Conservation (phyloP, 495 filamentous ascomycete species). For the Podospora tetraspora region DNA sequence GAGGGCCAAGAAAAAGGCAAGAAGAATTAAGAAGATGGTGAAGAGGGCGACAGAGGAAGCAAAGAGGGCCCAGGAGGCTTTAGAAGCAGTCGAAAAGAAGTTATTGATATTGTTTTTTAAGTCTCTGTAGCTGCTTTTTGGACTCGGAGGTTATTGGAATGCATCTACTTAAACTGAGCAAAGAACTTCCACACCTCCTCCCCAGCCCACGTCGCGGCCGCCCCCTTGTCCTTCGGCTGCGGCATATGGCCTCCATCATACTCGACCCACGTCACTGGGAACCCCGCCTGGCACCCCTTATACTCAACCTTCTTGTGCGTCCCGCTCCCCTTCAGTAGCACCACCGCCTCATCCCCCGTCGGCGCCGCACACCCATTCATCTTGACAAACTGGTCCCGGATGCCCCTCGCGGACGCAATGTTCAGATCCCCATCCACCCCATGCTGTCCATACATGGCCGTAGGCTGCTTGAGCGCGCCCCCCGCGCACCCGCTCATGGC, state of each 20-base stretch:
- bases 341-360: constrained; percentile 3
- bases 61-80: no score
- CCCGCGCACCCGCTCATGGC: constrained; percentile 28
- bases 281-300: constrained; percentile 21
- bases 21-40: no score
- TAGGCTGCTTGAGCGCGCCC: constrained; percentile 25
- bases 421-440: constrained; percentile 29
- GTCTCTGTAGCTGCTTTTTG: no score
- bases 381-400: constrained; percentile 32
- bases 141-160: no score
- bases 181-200: constrained; percentile 30
- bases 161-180: constrained; percentile 13
- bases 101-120: no score
- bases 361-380: constrained; percentile 30
- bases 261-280: constrained; percentile 27
- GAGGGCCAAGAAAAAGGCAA: no score
- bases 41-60: no score
- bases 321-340: constrained; percentile 13
- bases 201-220: constrained; percentile 19
- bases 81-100: no score
- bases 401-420: constrained; percentile 23
- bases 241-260: constrained; percentile 24
- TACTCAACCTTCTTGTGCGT: constrained; percentile 27
- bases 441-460: constrained; percentile 38
- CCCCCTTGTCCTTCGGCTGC: constrained; percentile 17